Evolutionary conservation across 768 basidiomycete genomes (phyloP), one percentile per base, ranked within the genome.

Genomic region (Hortiboletus flavorubellus): DNA sequence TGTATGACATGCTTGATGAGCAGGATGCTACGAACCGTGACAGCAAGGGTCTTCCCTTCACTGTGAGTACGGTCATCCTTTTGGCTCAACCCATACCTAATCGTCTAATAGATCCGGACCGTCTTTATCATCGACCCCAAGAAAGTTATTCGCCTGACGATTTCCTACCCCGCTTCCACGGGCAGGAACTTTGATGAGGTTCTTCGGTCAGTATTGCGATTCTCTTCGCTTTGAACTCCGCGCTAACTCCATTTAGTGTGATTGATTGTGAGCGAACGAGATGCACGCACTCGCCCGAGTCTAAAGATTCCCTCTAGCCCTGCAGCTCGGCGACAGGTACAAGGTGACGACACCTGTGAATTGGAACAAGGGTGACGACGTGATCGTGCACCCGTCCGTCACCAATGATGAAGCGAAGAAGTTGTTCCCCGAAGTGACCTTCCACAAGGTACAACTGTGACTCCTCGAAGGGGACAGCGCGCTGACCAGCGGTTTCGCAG

Each of bases 91-190:
- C 14, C 30, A 40, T 6, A 18, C 14, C 48, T 55, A 37, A 59
- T 42, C 43, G 51, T 49, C 26, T 43, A 34, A 16, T 53, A 91
- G 88, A 85, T 99, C 74, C 89, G 97, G 56, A 97, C 93, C 8
- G 97, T 99, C 57, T 99, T 96, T 74, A 77, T 99, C 61, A 93
- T 99, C 66, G 97, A 99, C 76, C 95, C 97, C 43, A 93, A 92
- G 76, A 93, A 97, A 77, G 80, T 84, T 65, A 97, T 99, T 69
- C 90, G 96, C 58, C 76, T 97, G 64, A 91, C 85, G 15, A 64
- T 99, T 61, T 76, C 93, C 29, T 98, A 98, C 78, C 97, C 97
- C 55, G 95, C 96, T 46, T 87, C 93, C 12, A 94, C 95, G 64
- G 97, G 96, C 42, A 89, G 93, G 66, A 95, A 94, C 81, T 96